A percentile compares a stretch with the other conserved stretches of the same genome.
Evolutionary conservation across 2,329 filamentous ascomycete species (phyloP).

Genomic region (Coniochaeta hoffmannii): DNA sequence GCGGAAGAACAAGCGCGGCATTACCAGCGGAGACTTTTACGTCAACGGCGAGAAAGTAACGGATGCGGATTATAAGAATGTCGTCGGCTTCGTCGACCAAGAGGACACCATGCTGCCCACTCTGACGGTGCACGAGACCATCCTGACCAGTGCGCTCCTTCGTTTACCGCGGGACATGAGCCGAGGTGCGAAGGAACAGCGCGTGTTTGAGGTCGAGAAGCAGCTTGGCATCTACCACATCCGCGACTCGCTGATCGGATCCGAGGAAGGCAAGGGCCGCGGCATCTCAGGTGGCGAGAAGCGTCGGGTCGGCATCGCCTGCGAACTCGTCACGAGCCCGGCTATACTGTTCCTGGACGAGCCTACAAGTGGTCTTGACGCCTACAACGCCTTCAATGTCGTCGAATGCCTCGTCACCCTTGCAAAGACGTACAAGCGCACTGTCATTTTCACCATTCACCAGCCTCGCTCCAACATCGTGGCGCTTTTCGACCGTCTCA

Average conservation of each 20-base stretch:
- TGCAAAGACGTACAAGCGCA: slow-evolving; percentile 93
- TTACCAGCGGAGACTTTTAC: slow-evolving; percentile 72
- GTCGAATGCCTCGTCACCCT: slow-evolving; percentile 91
- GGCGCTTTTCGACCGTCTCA: slow-evolving; percentile 88
- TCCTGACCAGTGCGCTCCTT: slow-evolving; percentile 85
- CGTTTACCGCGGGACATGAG: slow-evolving; percentile 92
- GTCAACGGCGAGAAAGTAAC: slow-evolving; percentile 88
- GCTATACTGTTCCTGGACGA: slow-evolving; percentile 97
- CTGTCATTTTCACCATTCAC: slow-evolving; percentile 97
- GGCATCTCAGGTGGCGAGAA: slow-evolving; percentile 98
- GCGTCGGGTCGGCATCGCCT: slow-evolving; percentile 90
- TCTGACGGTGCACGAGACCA: slow-evolving; percentile 95
- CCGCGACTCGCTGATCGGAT: slow-evolving; percentile 89
- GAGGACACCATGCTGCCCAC: slow-evolving; percentile 96
- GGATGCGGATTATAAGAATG: slow-evolving; percentile 79
- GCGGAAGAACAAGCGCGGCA: slow-evolving; percentile 90
- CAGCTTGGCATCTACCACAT: slow-evolving; percentile 94
- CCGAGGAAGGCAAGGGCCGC: slow-evolving; percentile 86
- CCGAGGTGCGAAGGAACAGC: slow-evolving; percentile 76
- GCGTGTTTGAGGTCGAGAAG: slow-evolving; percentile 87
- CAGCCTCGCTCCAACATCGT: slow-evolving; percentile 98
- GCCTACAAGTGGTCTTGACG: slow-evolving; percentile 90
- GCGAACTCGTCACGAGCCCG: slow-evolving; percentile 93
- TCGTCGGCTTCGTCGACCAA: slow-evolving; percentile 96
- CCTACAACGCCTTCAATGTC: slow-evolving; percentile 97